Percentiles rank a stretch among this genome's conserved stretches.
Conservation (phyloP, 768 basidiomycete genomes). For the Dacryopinax spathularia region DNA sequence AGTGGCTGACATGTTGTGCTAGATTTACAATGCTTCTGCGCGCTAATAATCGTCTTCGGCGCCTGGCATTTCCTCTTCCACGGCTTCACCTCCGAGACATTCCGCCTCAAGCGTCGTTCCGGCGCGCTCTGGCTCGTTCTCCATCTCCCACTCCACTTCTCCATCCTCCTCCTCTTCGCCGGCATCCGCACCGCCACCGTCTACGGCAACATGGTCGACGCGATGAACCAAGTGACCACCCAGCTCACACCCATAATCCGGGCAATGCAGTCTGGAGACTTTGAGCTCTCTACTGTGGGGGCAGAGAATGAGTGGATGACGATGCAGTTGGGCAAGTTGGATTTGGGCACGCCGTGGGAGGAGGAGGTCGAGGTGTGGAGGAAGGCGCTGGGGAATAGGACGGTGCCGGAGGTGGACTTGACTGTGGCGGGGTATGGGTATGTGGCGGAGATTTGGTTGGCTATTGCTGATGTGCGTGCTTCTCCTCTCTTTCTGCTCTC, state of each 20-base stretch:
- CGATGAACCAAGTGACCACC: not conserved
- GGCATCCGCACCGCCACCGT: not conserved
- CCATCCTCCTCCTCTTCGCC: conserved; percentile 1
- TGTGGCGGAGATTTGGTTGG: not conserved
- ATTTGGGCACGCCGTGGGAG: not conserved
- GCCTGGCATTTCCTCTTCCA: not conserved
- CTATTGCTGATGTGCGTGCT: not conserved
- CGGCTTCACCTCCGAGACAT: not conserved
- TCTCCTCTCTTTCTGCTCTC: not conserved
- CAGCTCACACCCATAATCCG: not conserved
- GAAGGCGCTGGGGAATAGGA: not conserved
- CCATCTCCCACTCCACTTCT: not conserved
- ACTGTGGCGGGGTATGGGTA: not conserved
- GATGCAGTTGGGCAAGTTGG: not conserved
- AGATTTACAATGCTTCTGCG: not conserved
- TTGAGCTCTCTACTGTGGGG: not conserved
- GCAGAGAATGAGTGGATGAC: not conserved
- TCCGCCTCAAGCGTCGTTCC: not conserved
- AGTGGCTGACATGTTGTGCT: too few species aligned
- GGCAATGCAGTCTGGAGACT: not conserved
- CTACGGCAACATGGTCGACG: conserved; percentile 2
- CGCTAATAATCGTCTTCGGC: not conserved
- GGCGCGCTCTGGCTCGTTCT: not conserved
- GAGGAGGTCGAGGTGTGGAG: not conserved
- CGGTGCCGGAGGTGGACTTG: not conserved